phyloP scores from a whole-genome alignment of 192 early-diverging fungal genomes.

The Umbelopsis ramanniana region DNA sequence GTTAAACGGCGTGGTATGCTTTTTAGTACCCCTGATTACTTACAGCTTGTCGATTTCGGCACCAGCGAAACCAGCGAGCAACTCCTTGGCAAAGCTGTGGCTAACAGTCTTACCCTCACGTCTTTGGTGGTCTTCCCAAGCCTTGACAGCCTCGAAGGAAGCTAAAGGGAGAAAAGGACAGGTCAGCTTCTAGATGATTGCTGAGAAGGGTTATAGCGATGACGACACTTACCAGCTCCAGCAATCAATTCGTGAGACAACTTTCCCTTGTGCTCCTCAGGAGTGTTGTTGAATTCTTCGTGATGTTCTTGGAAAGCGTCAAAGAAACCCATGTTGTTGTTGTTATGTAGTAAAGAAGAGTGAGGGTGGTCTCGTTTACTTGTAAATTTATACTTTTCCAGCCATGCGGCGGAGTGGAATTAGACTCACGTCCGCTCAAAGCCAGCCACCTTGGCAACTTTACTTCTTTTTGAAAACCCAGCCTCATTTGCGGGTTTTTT shows the following conservation, averaged over 20 bases:
- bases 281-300: slow-evolving; percentile 25
- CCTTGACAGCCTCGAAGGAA: slow-evolving; percentile 39
- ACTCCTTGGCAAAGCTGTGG: slow-evolving; percentile 47
- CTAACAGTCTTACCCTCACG: slow-evolving; percentile 27
- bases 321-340: slow-evolving; percentile 32
- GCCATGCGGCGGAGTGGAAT: not conserved
- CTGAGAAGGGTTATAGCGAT: not conserved
- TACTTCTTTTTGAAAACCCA: not conserved
- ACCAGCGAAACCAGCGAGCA: slow-evolving; percentile 43
- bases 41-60: slow-evolving; percentile 43
- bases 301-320: slow-evolving; percentile 25
- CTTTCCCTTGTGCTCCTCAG: slow-evolving; percentile 33
- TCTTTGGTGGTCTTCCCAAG: slow-evolving; percentile 36
- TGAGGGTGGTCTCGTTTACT: not conserved
- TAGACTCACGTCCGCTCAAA: too few species aligned
- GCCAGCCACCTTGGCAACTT: slow-evolving; percentile 4
- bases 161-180: not conserved
- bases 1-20: too few species aligned
- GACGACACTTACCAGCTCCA: slow-evolving; percentile 37
- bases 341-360: not conserved
- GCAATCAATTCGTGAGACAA: slow-evolving; percentile 45
- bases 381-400: slow-evolving; percentile 2
- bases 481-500: not conserved
- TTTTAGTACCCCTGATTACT: not conserved
- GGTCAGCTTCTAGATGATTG: not conserved